Conservation (phyloP, 192 early-diverging fungal genomes). For the Podila minutissima region DNA sequence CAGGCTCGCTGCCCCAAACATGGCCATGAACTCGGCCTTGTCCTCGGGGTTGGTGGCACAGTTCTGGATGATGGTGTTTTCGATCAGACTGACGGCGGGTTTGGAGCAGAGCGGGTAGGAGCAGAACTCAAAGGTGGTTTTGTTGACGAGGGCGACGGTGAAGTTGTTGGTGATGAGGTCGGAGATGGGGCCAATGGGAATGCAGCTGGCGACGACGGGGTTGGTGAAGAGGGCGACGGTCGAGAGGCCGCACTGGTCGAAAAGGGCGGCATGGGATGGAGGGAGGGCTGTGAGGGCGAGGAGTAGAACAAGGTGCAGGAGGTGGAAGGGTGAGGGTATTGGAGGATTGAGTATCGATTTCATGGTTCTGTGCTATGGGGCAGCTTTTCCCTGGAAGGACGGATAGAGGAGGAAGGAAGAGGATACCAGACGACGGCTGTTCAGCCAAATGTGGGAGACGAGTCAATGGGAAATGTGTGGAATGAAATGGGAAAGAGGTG, state of each 20-base stretch:
- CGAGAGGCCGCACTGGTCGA: constrained; percentile 32
- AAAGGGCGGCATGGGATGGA: constrained; percentile 9
- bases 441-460: no score
- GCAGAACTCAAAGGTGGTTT: constrained; percentile 27
- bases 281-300: neutral
- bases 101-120: constrained; percentile 15
- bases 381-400: neutral
- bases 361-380: constrained; percentile 3
- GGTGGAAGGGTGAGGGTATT: neutral
- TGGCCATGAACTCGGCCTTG: neutral
- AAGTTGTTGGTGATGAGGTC: constrained; percentile 9
- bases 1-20: constrained; percentile 16
- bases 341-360: constrained; percentile 22
- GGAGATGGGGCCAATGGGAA: constrained; percentile 1
- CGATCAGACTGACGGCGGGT: constrained; percentile 20
- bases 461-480: no score
- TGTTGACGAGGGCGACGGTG: constrained; percentile 29
- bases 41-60: constrained; percentile 17
- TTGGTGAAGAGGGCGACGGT: constrained; percentile 18
- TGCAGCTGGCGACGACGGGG: constrained; percentile 4
- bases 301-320: constrained; percentile 2
- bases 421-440: no score
- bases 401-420: neutral
- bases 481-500: no score
- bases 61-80: constrained; percentile 40